These are phyloP conservation scores for Colletotrichum sp. DNA, from an alignment of 2,329 filamentous ascomycete species.

Conservation along the genomic window DNA sequence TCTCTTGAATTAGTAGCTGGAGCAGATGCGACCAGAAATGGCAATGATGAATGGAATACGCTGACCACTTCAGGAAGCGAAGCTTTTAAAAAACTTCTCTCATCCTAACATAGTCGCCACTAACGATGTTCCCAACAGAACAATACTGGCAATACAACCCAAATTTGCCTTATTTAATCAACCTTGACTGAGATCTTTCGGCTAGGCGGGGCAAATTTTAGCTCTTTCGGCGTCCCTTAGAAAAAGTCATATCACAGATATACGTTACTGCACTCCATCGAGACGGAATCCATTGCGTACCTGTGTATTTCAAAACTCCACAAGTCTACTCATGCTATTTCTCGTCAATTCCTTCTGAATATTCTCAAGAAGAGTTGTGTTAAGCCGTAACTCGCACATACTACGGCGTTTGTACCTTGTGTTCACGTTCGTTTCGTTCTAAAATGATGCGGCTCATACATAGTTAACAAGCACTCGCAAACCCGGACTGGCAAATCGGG, in stretches of 20 bases:
- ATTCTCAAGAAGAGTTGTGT: fast-evolving
- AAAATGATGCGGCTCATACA: no score
- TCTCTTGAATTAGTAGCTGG: fast-evolving
- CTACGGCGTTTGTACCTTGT: no score
- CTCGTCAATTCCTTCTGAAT: not conserved
- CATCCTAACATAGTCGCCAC: not conserved
- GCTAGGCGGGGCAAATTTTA: no score
- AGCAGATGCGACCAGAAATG: fast-evolving
- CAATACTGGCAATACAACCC: not conserved
- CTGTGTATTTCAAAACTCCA: no score
- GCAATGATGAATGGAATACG: no score
- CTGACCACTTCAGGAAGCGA: not conserved
- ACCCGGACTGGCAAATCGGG: no score
- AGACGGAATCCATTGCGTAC: no score
- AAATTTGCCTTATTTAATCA: fast-evolving
- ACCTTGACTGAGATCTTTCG: not conserved
- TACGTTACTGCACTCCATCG: no score
- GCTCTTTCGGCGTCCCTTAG: no score
- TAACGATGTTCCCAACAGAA: fast-evolving
- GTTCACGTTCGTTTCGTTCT: no score
- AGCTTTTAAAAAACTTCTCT: fast-evolving
- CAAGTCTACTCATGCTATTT: not conserved
- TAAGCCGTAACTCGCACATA: not conserved
- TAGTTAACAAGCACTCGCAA: no score
- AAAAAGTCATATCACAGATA: no score